phyloP scores from a whole-genome alignment of 2,329 filamentous ascomycete species.

The Colletotrichum tofieldiae region DNA sequence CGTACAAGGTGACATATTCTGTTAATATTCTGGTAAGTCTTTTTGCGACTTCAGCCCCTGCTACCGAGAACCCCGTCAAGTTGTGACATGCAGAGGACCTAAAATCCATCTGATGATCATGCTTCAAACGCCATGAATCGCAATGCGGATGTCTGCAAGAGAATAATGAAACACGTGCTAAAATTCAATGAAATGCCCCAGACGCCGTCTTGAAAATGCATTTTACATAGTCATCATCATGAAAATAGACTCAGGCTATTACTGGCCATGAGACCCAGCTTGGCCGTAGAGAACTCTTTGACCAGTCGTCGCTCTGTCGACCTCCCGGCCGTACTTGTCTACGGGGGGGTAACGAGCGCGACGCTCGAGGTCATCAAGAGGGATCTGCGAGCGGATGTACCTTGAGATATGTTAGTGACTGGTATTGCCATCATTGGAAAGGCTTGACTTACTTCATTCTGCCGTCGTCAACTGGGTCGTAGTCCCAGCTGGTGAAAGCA shows the following conservation, averaged over 20 bases:
- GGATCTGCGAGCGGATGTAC: constrained; percentile 88
- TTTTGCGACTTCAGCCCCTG: constrained; percentile 3
- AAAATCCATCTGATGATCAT: constrained; percentile 20
- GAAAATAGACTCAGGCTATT: constrained; percentile 33
- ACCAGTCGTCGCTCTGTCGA: constrained; percentile 49
- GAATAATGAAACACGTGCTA: constrained; percentile 7
- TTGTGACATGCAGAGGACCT: constrained; percentile 15
- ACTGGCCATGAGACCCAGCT: constrained; percentile 62
- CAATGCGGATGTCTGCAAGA: constrained; percentile 28
- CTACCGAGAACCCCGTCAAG: not conserved
- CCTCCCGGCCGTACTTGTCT: constrained; percentile 68
- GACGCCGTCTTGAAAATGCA: constrained; percentile 34
- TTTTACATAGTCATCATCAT: constrained; percentile 37
- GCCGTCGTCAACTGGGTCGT: constrained; percentile 81
- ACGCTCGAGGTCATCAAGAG: constrained; percentile 85
- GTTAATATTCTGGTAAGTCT: not conserved
- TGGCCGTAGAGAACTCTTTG: constrained; percentile 56
- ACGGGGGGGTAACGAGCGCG: constrained; percentile 81
- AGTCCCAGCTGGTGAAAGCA: constrained; percentile 87
- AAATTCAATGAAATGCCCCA: constrained; percentile 2
- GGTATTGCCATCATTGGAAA: constrained; percentile 48
- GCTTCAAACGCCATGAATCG: constrained; percentile 26
- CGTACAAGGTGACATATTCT: not conserved
- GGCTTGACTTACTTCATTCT: constrained; percentile 70
- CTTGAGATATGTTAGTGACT: constrained; percentile 60